These are phyloP conservation scores for Phytomonas francai DNA, from an alignment of 208 protist genomes.

Conservation along the genomic window DNA sequence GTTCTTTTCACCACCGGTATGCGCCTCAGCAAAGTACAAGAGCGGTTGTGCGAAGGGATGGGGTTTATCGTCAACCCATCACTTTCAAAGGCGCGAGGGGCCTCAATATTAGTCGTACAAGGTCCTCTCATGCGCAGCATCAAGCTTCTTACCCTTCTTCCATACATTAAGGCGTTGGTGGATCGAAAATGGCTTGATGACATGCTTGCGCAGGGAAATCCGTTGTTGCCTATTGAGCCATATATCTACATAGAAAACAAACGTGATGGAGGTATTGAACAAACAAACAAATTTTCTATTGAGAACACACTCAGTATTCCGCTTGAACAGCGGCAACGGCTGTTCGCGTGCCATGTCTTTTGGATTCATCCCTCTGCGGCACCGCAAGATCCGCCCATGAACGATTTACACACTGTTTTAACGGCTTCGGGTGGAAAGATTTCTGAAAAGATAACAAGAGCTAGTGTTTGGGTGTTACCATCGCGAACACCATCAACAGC, in stretches of 20 bases:
- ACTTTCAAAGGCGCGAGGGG: slow-evolving; percentile 21
- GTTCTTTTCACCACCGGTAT: slow-evolving; percentile 69
- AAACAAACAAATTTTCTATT: slow-evolving; percentile 45
- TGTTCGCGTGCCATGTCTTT: slow-evolving; percentile 33
- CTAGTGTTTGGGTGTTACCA: slow-evolving; percentile 43
- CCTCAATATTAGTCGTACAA: slow-evolving; percentile 35
- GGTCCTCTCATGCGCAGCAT: slow-evolving; percentile 60
- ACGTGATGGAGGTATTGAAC: slow-evolving; percentile 38
- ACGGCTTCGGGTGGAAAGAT: slow-evolving; percentile 45
- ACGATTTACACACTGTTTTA: slow-evolving; percentile 57
- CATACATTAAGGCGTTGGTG: slow-evolving; percentile 40
- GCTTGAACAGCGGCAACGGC: slow-evolving; percentile 24
- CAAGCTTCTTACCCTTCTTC: slow-evolving; percentile 66
- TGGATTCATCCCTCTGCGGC: slow-evolving; percentile 46
- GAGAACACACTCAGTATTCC: slow-evolving; percentile 19
- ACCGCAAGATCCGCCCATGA: slow-evolving; percentile 59
- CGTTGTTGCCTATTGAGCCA: slow-evolving; percentile 8
- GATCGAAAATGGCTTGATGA: slow-evolving; percentile 41
- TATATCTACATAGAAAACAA: slow-evolving; percentile 30
- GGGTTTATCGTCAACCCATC: slow-evolving; percentile 48
- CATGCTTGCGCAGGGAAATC: slow-evolving; percentile 16
- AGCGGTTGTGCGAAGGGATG: slow-evolving; percentile 15
- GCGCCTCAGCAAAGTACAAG: slow-evolving; percentile 21
- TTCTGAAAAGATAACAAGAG: slow-evolving; percentile 13
- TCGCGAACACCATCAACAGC: slow-evolving; percentile 15